Evolutionary conservation across 2,329 filamentous ascomycete genomes (phyloP), one percentile per base, ranked within the genome.

Genomic region (Dactylonectria estremocensis): DNA sequence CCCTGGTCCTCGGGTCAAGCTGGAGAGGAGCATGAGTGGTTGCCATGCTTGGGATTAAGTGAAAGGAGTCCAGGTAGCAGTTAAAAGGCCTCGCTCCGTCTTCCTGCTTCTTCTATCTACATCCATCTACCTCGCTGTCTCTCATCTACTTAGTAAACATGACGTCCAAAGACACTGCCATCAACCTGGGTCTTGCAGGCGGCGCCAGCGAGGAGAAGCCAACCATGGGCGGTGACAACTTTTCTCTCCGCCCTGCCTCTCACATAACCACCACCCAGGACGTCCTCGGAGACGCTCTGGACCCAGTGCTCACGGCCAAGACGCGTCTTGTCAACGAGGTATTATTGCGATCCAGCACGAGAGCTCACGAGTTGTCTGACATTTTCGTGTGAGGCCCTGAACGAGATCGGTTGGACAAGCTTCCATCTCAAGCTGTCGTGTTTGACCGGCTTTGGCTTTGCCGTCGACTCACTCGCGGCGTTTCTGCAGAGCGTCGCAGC

Each of bases 401-500:
- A 88, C 69, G 82, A 88, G 72, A 87, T 88, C 64, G 86, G 86
- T 14, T 86, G 85, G 81, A 88, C 86, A 0, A 75, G 74, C 61
- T 71, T 70, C 69, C 88, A 90, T 58, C 86, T 83, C 80, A 88
- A 89, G 77, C 79, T 90, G 2, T 91, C 90, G 70, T 82, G 87
- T 20, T 80, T 91, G 9, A 90, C 89, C 72, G 88, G 89, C 31
- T 90, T 90, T 74, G 89, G 86, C 56, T 76, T 84, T 3, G 82
- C 83, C 2, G 70, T 68, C 40, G 88, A 90, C 72, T 87, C 85
- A 1, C 77, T 88, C 33, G 83, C 89, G 43, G 82, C 89, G 4
- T 82, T 89, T 8, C 82, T 91, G 20, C 89, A 91, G 75, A 86
- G 85, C 60, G 87, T 91, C 77, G 88, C 90, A 68, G 84, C 89